Evolutionary conservation across 2,329 filamentous ascomycete species (phyloP).

Genomic region (Talaromyces rugulosus): DNA sequence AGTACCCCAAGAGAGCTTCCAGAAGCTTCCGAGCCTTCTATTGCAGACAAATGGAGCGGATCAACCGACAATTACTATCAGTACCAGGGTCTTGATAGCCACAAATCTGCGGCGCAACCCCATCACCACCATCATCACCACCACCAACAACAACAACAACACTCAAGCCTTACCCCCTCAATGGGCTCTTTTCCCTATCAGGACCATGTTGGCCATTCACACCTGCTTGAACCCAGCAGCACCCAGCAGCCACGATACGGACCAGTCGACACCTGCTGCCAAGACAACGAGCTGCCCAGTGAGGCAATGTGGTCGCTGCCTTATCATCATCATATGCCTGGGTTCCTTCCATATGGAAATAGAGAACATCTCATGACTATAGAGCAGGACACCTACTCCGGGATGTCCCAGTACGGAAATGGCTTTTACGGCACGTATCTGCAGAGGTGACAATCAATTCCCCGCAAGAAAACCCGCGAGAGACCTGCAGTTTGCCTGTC

Average conservation of each 20-base stretch:
- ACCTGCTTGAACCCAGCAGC: neutral
- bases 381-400: neutral
- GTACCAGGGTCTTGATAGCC: neutral
- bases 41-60: slow-evolving; percentile 27
- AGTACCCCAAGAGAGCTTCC: slow-evolving; percentile 5
- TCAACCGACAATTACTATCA: slow-evolving; percentile 4
- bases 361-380: neutral
- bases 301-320: neutral
- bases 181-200: neutral
- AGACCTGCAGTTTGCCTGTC: neutral
- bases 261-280: neutral
- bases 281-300: neutral
- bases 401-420: neutral
- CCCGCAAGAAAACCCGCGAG: neutral
- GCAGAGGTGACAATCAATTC: neutral
- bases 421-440: neutral
- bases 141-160: neutral
- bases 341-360: neutral
- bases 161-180: neutral
- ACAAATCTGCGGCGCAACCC: neutral
- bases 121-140: neutral
- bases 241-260: neutral
- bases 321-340: neutral
- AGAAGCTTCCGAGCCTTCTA: slow-evolving; percentile 15
- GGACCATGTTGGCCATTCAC: neutral